These are phyloP conservation scores for Prunus yedoensis DNA, from an alignment of 331 rosid genomes.

Conservation along the genomic window DNA sequence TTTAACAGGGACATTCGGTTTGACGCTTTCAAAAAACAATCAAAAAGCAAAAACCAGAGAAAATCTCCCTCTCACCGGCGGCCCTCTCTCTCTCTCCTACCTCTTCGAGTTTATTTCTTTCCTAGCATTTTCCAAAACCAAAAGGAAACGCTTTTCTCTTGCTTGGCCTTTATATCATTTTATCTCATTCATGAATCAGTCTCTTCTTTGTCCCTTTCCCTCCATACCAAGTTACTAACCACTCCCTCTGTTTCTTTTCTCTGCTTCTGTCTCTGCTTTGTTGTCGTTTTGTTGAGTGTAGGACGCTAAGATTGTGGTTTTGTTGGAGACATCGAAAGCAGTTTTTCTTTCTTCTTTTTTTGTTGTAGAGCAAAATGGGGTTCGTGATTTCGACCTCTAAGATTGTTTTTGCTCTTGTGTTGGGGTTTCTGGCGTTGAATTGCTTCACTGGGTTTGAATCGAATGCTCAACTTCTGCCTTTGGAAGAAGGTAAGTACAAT, in stretches of 20 bases:
- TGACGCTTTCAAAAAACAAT: background rate
- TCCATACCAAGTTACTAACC: background rate
- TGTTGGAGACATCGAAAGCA: background rate
- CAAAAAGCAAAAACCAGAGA: background rate
- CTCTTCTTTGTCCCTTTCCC: slow-evolving; percentile 10
- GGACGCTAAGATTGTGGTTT: background rate
- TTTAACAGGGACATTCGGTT: background rate
- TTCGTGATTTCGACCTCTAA: slow-evolving; percentile 29
- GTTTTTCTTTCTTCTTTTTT: background rate
- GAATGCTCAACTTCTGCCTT: slow-evolving; percentile 61
- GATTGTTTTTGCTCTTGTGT: slow-evolving; percentile 27
- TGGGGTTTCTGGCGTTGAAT: slow-evolving; percentile 32
- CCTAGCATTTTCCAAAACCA: background rate
- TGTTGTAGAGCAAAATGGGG: slow-evolving; percentile 26
- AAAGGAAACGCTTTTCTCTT: background rate
- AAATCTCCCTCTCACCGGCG: background rate
- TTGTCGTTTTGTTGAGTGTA: background rate
- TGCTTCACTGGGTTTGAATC: slow-evolving; percentile 44
- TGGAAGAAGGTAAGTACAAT: slow-evolving; percentile 63
- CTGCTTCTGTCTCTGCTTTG: background rate
- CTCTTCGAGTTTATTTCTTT: background rate
- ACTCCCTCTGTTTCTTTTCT: background rate
- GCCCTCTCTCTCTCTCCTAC: background rate
- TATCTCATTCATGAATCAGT: no score
- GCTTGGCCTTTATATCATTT: background rate